A percentile compares a stretch with the other conserved stretches of the same genome.
Evolutionary conservation across 106 monocot species (phyloP).

Genomic region (Platanthera zijinensis): DNA sequence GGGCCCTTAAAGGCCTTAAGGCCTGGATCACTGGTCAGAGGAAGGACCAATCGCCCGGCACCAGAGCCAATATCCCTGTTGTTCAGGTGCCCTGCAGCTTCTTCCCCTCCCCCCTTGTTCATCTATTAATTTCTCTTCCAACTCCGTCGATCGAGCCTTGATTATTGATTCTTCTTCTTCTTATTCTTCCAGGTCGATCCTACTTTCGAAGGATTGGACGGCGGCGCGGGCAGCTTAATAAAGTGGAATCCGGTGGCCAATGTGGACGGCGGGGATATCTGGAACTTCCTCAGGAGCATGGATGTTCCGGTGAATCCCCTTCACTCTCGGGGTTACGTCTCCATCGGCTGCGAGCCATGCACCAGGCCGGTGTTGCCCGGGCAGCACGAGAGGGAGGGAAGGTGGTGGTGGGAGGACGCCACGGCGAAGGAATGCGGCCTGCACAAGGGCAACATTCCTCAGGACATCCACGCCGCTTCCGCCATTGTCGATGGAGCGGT

Average conservation of each 20-base stretch:
- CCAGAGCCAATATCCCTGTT: constrained; percentile 72
- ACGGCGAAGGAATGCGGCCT: constrained; percentile 94
- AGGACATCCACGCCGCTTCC: background rate
- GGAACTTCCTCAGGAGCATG: constrained; percentile 91
- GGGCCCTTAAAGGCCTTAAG: constrained; percentile 73
- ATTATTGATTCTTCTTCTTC: background rate
- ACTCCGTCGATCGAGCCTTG: background rate
- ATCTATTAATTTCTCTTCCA: background rate
- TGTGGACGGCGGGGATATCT: constrained; percentile 70
- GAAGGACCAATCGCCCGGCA: constrained; percentile 91
- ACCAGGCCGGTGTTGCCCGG: constrained; percentile 87
- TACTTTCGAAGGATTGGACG: constrained; percentile 73
- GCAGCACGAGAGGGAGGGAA: constrained; percentile 95
- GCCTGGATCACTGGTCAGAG: constrained; percentile 98
- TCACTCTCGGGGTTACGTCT: constrained; percentile 86
- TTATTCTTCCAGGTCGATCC: constrained; percentile 57
- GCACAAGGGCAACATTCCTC: constrained; percentile 85
- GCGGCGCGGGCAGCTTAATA: constrained; percentile 81
- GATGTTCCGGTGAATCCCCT: constrained; percentile 72
- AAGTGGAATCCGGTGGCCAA: constrained; percentile 96
- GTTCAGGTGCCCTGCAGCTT: constrained; percentile 47
- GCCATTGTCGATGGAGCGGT: background rate
- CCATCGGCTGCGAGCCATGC: constrained; percentile 95
- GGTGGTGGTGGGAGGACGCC: constrained; percentile 99
- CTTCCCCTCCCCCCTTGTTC: background rate